Evolutionary conservation across 2,329 filamentous ascomycete species (phyloP), one percentile per base, ranked within the genome.

Genomic region (Diplodia seriata): DNA sequence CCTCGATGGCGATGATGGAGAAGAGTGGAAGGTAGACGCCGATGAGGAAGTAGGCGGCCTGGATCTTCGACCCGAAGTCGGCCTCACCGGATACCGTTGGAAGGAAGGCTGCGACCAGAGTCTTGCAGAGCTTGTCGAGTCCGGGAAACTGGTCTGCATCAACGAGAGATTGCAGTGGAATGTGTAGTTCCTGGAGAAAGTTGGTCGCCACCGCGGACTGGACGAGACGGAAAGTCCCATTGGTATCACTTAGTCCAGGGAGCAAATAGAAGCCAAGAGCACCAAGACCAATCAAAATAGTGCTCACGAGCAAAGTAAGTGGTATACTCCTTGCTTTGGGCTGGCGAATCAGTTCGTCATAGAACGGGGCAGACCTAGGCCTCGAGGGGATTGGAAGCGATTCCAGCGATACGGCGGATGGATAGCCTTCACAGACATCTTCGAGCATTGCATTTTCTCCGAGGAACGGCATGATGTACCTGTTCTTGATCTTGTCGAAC

Each of bases 1-100:
- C 43, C 15, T 61, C 57, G n/a, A 61, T n/a, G 14, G 43, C 23
- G 3, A 61, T 61, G 18, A 61, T 49, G 23, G 57, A 18, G 26
- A 61, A 15, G 6, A 61, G 14, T 2, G 57, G 57, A 31, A 49
- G 2, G 23, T 29, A 47, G 2, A 61, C 20, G 15, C 9, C 38
- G 38, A 49, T 18, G 20, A 61, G 26, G 38, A 61, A 61, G 12
- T 61, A 61, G 40, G 20, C 33, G 0, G 38, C 20, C 26, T 61
- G 57, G 9, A 61, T 23, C 26, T 61, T 61, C 12, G 40, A n/a
- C 29, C 4, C 23, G 7, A 61, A 49, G 36, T n/a, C 23, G 11
- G 18, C n/a, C 14, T 33, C n/a, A 7, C 54, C 54, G 7, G 54
- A 40, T 18, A 57, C 54, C 9, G 26, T 33, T 14, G 54, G 54